Conservation (phyloP, 1,284 basidiomycete species). For the Tilletia walkeri region DNA sequence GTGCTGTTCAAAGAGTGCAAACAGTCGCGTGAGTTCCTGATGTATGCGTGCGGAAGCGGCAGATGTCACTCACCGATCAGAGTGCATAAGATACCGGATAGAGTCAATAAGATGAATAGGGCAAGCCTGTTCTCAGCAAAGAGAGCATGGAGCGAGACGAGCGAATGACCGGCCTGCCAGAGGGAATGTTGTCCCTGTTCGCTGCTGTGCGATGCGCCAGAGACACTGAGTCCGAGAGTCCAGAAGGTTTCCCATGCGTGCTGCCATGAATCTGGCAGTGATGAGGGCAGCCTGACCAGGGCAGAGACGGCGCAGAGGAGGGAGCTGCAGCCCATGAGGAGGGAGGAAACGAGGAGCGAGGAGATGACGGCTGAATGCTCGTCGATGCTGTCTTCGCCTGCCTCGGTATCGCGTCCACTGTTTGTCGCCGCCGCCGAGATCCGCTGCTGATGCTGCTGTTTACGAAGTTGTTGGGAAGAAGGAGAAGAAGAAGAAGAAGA, state of each 20-base stretch:
- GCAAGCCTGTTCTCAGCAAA: not conserved
- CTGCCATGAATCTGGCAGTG: not conserved
- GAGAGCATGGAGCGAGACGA: not conserved
- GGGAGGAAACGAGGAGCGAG: not conserved
- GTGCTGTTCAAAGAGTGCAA: not conserved
- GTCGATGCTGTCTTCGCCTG: not conserved
- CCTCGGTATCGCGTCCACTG: not conserved
- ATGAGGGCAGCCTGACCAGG: not conserved
- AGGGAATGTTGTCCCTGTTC: not conserved
- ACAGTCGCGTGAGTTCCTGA: not conserved
- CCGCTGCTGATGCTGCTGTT: not conserved
- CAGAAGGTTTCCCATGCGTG: not conserved
- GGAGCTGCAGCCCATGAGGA: conserved; percentile 13
- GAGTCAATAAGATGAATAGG: not conserved
- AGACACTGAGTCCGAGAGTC: not conserved
- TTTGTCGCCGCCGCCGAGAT: not conserved
- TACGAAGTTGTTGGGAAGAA: not conserved
- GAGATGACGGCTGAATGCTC: not conserved
- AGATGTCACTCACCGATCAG: not conserved
- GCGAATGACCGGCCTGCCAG: not conserved
- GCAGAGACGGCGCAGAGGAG: conserved; percentile 2
- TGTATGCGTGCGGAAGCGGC: too few relatives aligned
- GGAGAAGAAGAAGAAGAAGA: not conserved
- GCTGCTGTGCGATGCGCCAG: too few relatives aligned
- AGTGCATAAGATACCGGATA: not conserved